Evolutionary conservation across 208 protist species (phyloP), one percentile per base, ranked within the genome.

Genomic region (Crithidia sp.): DNA sequence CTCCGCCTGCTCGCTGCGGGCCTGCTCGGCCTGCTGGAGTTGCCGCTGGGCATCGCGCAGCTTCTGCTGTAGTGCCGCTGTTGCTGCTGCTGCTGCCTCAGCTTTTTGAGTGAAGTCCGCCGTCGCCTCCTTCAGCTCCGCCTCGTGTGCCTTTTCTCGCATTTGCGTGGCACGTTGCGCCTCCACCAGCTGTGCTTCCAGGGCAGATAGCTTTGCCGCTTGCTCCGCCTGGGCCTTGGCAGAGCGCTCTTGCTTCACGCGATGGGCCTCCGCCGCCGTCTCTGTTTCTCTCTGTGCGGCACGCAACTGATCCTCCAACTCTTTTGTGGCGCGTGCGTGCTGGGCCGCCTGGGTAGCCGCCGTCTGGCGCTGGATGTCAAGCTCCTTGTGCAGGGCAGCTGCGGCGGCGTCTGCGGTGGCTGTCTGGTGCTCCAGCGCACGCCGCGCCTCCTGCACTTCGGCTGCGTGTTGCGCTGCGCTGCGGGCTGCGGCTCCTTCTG

Each of bases 311-410:
- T 49, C 43, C n/a, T 64, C 43, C 12, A 64, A 17, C 41, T 4
- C 59, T 9, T 52, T 64, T 14, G 14, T 5, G 8, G 8, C 4
- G 41, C 43, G 59, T 12, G 43, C 59, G 59, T 64, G 59, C 14
- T 64, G 16, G 6, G 17, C 43, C 0, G 59, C 59, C 13, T 64
- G 19, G n/a, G 39, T n/a, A 10, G 59, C 59, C 43, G 59, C 14
- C 5, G 59, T 41, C 13, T 64, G 59, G 3, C 59, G 59, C 17
- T 64, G 59, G 37, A 64, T 64, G 17, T 64, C 59, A 3, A 64
- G 59, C 43, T 64, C 43, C 41, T 37, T 64, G 59, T 64, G 59
- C 6, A 64, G 59, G 19, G 39, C 62, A 9, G 44, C 62, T n/a
- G 62, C 3, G 0, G 62, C 44, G 0, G 62, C 62, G 12, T 64